Percentiles rank a stretch among this genome's conserved stretches.
Conservation (phyloP, 192 early-diverging fungal species). For the Coemansia sp. region DNA sequence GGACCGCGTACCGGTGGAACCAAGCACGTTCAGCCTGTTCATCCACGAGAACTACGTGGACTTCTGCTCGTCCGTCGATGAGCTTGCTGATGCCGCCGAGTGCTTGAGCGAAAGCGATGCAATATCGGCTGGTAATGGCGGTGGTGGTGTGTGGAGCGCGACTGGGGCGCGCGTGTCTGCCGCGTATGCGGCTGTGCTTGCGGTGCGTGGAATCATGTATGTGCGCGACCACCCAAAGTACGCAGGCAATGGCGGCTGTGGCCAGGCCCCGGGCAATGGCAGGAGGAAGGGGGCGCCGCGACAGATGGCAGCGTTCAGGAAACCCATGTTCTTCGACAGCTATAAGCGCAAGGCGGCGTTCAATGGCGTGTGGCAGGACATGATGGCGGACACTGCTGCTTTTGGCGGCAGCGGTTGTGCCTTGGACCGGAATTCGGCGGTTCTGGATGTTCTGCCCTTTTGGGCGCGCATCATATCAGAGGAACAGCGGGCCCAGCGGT, state of each 20-base stretch:
- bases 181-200: constrained; percentile 24
- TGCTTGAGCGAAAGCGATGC: constrained; percentile 57
- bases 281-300: constrained; percentile 1
- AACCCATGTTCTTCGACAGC: constrained; percentile 40
- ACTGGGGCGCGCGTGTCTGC: constrained; percentile 8
- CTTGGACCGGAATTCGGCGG: neutral
- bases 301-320: constrained; percentile 27
- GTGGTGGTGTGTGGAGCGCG: constrained; percentile 1
- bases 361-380: constrained; percentile 13
- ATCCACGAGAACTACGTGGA: constrained; percentile 62
- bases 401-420: neutral
- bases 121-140: constrained; percentile 6
- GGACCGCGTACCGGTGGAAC: constrained; percentile 58
- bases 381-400: constrained; percentile 2
- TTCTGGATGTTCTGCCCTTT: constrained; percentile 25
- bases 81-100: constrained; percentile 50
- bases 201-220: constrained; percentile 42
- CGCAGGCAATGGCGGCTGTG: neutral
- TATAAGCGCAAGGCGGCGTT: constrained; percentile 14
- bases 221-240: constrained; percentile 15
- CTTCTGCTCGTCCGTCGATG: constrained; percentile 55
- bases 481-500: neutral
- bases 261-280: neutral
- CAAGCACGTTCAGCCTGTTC: constrained; percentile 56
- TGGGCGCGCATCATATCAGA: constrained; percentile 23